phyloP scores from a whole-genome alignment of 495 filamentous ascomycete species.

The Peziza echinospora region DNA sequence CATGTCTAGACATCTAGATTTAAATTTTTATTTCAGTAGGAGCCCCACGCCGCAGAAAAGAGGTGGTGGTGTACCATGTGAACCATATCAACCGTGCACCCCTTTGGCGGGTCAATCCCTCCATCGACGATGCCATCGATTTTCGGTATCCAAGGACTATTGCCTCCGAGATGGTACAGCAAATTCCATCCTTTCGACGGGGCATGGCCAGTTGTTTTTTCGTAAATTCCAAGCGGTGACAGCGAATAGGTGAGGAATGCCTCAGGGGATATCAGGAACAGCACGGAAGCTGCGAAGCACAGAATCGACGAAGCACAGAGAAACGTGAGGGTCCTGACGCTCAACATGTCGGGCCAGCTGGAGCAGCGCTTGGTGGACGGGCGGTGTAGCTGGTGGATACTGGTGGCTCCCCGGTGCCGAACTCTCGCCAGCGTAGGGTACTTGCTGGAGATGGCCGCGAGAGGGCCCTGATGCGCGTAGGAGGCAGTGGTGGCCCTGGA shows the following conservation, averaged over 20 bases:
- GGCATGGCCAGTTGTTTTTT: not conserved
- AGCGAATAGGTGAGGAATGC: not conserved
- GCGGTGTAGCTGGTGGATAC: too few species aligned
- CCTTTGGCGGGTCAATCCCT: conserved; percentile 25
- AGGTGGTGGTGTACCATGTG: conserved; percentile 33
- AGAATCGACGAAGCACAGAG: not conserved
- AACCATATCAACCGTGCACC: conserved; percentile 33
- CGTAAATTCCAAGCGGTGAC: not conserved
- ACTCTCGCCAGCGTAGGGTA: too few species aligned
- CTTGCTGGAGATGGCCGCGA: too few species aligned
- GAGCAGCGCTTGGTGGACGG: too few species aligned
- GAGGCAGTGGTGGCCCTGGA: too few species aligned
- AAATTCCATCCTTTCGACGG: conserved; percentile 27
- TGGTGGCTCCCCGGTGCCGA: too few species aligned
- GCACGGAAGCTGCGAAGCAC: not conserved
- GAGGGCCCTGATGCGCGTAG: too few species aligned
- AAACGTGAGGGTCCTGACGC: too few species aligned
- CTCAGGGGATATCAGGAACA: not conserved
- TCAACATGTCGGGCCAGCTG: too few species aligned
- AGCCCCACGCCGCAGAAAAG: not conserved
- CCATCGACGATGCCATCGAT: conserved; percentile 22
- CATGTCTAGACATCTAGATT: conserved; percentile 35
- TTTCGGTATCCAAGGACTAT: conserved; percentile 39
- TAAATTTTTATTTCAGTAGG: too few species aligned
- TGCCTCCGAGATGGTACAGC: conserved; percentile 35